Evolutionary conservation across 129 eudicot species (phyloP).

Genomic region (Ambrosia artemisiifolia): DNA sequence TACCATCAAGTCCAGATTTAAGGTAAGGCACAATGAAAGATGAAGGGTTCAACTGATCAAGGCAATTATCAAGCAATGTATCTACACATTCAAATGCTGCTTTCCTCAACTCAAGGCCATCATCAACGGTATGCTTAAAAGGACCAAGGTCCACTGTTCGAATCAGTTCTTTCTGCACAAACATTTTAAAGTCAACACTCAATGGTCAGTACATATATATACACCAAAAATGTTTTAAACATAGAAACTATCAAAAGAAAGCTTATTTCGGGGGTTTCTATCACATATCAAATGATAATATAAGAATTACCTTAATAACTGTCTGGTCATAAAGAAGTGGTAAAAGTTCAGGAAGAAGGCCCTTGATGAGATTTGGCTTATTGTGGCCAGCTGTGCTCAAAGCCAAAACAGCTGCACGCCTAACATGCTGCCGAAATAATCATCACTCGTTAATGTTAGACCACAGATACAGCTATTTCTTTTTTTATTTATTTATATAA

Average conservation of each 20-base stretch:
- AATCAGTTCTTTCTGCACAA: slow-evolving; percentile 87
- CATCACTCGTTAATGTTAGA: background rate
- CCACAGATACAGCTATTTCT: background rate
- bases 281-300: background rate
- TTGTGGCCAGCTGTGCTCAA: slow-evolving; percentile 97
- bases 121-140: slow-evolving; percentile 98
- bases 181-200: background rate
- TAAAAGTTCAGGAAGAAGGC: slow-evolving; percentile 79
- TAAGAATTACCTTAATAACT: slow-evolving; percentile 64
- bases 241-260: background rate
- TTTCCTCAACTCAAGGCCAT: slow-evolving; percentile 96
- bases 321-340: slow-evolving; percentile 98
- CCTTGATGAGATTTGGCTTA: slow-evolving; percentile 91
- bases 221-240: background rate
- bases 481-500: background rate
- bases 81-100: slow-evolving; percentile 99
- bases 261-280: background rate
- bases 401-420: slow-evolving; percentile 98
- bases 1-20: slow-evolving; percentile 93
- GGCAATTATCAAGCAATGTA: slow-evolving; percentile 89
- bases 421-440: slow-evolving; percentile 75
- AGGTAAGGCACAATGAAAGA: slow-evolving; percentile 91
- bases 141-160: slow-evolving; percentile 98
- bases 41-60: slow-evolving; percentile 95
- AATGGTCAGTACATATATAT: background rate